phyloP scores from a whole-genome alignment of 345 rosid species.

The Laguncularia racemosa region DNA sequence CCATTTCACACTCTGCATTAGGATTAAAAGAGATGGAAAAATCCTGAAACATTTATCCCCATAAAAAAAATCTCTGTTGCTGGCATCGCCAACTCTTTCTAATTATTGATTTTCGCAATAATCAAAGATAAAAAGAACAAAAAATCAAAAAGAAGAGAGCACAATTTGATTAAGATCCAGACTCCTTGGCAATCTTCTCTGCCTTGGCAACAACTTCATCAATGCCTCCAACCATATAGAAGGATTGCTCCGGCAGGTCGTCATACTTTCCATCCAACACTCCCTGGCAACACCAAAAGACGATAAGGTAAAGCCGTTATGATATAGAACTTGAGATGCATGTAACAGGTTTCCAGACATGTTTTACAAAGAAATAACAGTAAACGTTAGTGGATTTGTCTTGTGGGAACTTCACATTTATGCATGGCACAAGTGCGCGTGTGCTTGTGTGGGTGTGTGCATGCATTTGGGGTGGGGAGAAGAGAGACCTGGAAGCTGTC shows the following conservation, averaged over 20 bases:
- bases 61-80: constrained; percentile 1
- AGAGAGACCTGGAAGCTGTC: constrained; percentile 79
- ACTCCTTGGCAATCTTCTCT: constrained; percentile 71
- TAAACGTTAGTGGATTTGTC: no score
- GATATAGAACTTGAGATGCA: no score
- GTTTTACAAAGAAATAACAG: no score
- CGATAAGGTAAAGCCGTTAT: no score
- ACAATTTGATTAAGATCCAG: constrained; percentile 28
- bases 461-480: no score
- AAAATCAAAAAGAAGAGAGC: background rate
- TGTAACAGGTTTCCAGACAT: no score
- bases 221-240: constrained; percentile 86
- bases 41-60: constrained; percentile 1
- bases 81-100: background rate
- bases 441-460: no score
- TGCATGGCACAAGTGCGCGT: no score
- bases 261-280: constrained; percentile 84
- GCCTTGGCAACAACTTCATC: constrained; percentile 85
- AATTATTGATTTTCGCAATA: constrained; percentile 1
- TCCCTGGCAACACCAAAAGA: constrained; percentile 33
- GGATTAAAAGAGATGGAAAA: constrained; percentile 3
- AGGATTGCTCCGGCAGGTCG: constrained; percentile 76
- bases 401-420: no score
- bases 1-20: constrained; percentile 6
- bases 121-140: background rate